phyloP scores from a whole-genome alignment of 208 protist species.

The Wallacemonas sp. region DNA sequence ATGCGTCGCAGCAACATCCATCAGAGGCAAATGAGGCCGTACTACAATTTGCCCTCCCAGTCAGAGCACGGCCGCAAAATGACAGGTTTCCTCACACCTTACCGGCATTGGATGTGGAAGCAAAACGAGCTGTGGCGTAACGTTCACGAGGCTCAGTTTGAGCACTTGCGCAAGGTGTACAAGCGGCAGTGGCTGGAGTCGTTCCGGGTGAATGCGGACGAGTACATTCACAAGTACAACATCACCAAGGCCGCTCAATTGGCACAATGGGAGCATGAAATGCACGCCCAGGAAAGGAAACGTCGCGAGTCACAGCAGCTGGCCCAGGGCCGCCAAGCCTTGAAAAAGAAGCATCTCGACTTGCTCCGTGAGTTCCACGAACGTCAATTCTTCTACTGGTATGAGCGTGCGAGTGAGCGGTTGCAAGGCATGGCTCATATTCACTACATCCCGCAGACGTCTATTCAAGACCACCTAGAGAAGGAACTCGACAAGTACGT shows the following conservation, averaged over 20 bases:
- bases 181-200: conserved; percentile 92
- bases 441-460: conserved; percentile 71
- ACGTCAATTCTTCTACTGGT: conserved; percentile 93
- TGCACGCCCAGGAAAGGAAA: conserved; percentile 87
- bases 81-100: conserved; percentile 89
- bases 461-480: conserved; percentile 85
- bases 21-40: conserved; percentile 68
- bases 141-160: conserved; percentile 92
- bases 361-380: conserved; percentile 90
- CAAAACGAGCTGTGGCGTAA: conserved; percentile 93
- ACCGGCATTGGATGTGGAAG: conserved; percentile 93
- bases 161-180: conserved; percentile 91
- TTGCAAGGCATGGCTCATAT: conserved; percentile 91
- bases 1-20: conserved; percentile 37
- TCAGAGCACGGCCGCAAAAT: conserved; percentile 82
- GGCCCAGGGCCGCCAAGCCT: conserved; percentile 71
- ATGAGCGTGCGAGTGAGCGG: conserved; percentile 88
- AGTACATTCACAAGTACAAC: conserved; percentile 94
- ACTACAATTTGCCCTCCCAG: conserved; percentile 90
- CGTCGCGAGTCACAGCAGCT: conserved; percentile 71
- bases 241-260: conserved; percentile 90
- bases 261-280: conserved; percentile 90
- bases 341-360: conserved; percentile 92
- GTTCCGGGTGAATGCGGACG: conserved; percentile 90
- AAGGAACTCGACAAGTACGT: conserved; percentile 89